phyloP scores from a whole-genome alignment of 495 filamentous ascomycete species.

The Letharia lupina region DNA sequence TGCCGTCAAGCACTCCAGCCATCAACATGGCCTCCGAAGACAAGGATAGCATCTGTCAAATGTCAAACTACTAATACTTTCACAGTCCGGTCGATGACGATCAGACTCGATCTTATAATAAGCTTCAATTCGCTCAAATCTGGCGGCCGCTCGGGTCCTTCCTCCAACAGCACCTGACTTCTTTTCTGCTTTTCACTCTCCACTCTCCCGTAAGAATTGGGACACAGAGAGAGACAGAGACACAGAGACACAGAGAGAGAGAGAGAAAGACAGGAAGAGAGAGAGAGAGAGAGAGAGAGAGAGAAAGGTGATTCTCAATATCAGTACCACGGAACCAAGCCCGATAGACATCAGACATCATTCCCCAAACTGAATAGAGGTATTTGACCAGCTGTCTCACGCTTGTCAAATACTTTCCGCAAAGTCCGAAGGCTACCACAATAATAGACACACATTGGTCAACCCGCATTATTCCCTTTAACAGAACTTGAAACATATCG shows the following conservation, averaged over 20 bases:
- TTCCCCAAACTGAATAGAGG: background rate
- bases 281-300: too few relatives aligned
- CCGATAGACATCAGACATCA: background rate
- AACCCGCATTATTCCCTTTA: background rate
- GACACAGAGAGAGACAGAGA: background rate
- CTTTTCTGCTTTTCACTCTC: background rate
- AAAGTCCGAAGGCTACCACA: background rate
- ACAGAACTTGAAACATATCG: background rate
- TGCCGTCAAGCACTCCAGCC: background rate
- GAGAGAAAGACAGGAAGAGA: too few relatives aligned
- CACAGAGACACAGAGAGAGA: too few relatives aligned
- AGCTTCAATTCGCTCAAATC: conserved; percentile 1
- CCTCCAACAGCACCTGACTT: background rate
- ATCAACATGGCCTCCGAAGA: background rate
- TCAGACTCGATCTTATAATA: conserved; percentile 4
- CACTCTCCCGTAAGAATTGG: background rate
- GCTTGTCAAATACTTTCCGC: background rate
- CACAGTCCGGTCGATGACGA: conserved; percentile 12
- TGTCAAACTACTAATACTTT: conserved; percentile 16
- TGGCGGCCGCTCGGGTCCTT: background rate
- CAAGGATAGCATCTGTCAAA: conserved; percentile 15
- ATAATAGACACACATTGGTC: background rate
- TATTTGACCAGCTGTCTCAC: background rate
- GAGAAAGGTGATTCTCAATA: background rate
- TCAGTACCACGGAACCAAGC: conserved; percentile 8